These are phyloP conservation scores for Phytophthora tubulina DNA, from an alignment of 352 stramenopile genomes.

Conservation along the genomic window DNA sequence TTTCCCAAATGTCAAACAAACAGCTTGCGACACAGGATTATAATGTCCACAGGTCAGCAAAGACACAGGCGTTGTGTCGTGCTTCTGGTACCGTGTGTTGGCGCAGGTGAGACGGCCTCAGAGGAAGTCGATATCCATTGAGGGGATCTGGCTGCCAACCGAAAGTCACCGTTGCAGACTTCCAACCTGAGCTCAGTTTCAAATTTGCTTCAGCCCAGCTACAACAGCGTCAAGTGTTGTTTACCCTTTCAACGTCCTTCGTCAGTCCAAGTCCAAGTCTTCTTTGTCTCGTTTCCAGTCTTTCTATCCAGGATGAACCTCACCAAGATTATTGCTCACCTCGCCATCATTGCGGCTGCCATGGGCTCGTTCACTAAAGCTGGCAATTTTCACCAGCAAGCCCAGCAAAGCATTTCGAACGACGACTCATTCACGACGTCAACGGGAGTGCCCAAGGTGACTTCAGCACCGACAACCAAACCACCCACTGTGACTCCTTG, in stretches of 20 bases:
- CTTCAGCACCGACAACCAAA: background rate
- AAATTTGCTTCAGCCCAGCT: slow-evolving; percentile 32
- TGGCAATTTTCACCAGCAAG: slow-evolving; percentile 10
- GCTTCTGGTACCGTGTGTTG: background rate
- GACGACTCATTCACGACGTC: background rate
- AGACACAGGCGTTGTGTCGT: background rate
- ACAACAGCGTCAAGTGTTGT: slow-evolving; percentile 18
- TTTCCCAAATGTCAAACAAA: background rate
- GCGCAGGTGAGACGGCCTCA: background rate
- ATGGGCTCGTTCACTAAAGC: slow-evolving; percentile 38
- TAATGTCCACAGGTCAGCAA: background rate
- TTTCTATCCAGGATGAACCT: slow-evolving; percentile 44
- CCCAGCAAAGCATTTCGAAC: slow-evolving; percentile 10
- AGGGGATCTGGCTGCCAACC: background rate
- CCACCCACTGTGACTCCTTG: background rate
- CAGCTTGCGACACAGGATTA: background rate
- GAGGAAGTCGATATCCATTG: background rate
- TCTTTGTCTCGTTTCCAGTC: slow-evolving; percentile 7
- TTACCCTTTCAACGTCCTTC: slow-evolving; percentile 22
- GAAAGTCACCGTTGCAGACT: background rate
- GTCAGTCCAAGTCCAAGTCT: slow-evolving; percentile 25
- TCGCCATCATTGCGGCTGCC: slow-evolving; percentile 31
- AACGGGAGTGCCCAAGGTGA: slow-evolving; percentile 1
- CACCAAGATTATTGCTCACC: slow-evolving; percentile 46
- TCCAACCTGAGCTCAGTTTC: slow-evolving; percentile 12